Conservation (phyloP, 202 grass and related monocot genomes). For the Bolboschoenoplectus hybrid region DNA sequence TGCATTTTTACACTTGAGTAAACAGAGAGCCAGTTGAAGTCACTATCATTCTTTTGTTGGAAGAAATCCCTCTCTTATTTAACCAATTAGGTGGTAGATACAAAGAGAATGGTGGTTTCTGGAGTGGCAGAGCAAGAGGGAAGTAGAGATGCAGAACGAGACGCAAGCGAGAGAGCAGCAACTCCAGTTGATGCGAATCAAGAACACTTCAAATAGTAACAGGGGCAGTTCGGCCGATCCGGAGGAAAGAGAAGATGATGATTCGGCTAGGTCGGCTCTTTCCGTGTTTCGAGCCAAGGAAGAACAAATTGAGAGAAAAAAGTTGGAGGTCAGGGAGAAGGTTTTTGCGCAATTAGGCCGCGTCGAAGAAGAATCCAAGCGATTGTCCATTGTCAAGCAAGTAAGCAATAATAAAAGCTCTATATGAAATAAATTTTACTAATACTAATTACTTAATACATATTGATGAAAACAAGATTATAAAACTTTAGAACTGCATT, state of each 20-base stretch:
- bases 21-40: constrained; percentile 6
- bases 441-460: background rate
- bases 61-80: constrained; percentile 37
- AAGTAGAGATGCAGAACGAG: constrained; percentile 46
- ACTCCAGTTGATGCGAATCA: constrained; percentile 60
- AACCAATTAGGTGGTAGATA: constrained; percentile 43
- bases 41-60: constrained; percentile 40
- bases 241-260: constrained; percentile 64
- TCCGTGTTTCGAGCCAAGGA: constrained; percentile 84
- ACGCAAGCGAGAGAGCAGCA: constrained; percentile 61
- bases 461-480: background rate
- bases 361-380: constrained; percentile 82
- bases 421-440: background rate
- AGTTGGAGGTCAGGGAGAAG: constrained; percentile 81
- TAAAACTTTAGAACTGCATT: constrained; percentile 3
- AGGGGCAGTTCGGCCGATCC: background rate
- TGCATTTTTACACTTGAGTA: constrained; percentile 36
- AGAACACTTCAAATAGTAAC: constrained; percentile 43
- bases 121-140: constrained; percentile 31
- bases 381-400: constrained; percentile 66
- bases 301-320: constrained; percentile 92
- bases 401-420: constrained; percentile 44
- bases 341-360: constrained; percentile 71
- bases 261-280: constrained; percentile 63
- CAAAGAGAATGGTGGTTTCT: constrained; percentile 25